Percentiles rank a stretch among this genome's conserved stretches.
Evolutionary conservation across 441 rosid species (phyloP).

Genomic region (Aleurites moluccanus): DNA sequence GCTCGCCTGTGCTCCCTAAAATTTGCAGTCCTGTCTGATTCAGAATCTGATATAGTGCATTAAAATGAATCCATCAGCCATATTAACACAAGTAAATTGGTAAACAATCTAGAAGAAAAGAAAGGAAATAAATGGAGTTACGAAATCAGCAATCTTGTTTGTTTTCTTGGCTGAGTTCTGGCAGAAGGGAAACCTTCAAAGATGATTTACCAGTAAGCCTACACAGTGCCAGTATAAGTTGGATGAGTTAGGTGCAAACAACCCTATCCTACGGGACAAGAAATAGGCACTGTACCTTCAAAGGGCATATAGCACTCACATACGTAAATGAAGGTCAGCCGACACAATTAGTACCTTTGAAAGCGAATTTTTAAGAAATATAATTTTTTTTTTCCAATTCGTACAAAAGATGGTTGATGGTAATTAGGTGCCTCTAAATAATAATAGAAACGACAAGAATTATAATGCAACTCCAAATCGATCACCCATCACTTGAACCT

Average conservation of each 20-base stretch:
- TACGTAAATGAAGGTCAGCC: background rate
- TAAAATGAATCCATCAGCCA: conserved; percentile 7
- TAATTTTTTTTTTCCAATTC: background rate
- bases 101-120: background rate
- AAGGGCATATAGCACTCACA: background rate
- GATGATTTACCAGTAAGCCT: background rate
- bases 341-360: background rate
- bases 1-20: conserved; percentile 81
- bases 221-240: background rate
- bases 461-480: background rate
- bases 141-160: background rate
- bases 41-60: conserved; percentile 39
- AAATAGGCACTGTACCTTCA: background rate
- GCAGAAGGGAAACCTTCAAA: background rate
- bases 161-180: background rate
- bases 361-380: background rate
- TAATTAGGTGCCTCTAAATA: background rate
- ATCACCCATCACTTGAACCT: background rate
- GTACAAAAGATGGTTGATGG: background rate
- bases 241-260: background rate
- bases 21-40: conserved; percentile 40
- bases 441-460: background rate
- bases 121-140: background rate
- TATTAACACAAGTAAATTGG: background rate
- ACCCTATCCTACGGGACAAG: no score